phyloP scores from a whole-genome alignment of 768 basidiomycete species.

The Gautieria morchelliformis region DNA sequence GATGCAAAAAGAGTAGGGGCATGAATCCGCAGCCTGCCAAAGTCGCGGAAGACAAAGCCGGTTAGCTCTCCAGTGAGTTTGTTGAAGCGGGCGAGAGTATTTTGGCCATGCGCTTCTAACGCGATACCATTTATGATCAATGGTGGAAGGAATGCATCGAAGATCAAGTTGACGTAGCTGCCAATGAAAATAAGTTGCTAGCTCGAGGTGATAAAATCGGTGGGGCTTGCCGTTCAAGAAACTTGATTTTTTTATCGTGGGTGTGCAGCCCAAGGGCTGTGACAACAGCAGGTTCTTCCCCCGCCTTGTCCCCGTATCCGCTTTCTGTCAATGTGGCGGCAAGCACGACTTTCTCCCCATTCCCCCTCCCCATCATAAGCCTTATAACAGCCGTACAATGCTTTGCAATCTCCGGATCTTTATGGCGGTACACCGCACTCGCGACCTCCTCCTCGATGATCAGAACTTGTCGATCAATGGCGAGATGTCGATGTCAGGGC shows the following conservation, averaged over 20 bases:
- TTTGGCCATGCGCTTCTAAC: slow-evolving; percentile 55
- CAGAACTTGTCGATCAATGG: slow-evolving; percentile 32
- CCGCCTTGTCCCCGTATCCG: slow-evolving; percentile 33
- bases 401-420: slow-evolving; percentile 39
- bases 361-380: slow-evolving; percentile 19
- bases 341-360: slow-evolving; percentile 39
- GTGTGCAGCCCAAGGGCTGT: slow-evolving; percentile 37
- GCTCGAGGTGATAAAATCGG: neutral
- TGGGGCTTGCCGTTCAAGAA: slow-evolving; percentile 35
- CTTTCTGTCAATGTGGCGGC: slow-evolving; percentile 43
- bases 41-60: slow-evolving; percentile 49
- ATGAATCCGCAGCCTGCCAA: slow-evolving; percentile 49
- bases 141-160: slow-evolving; percentile 41
- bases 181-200: neutral
- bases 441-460: slow-evolving; percentile 40
- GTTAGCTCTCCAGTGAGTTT: slow-evolving; percentile 29
- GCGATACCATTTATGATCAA: slow-evolving; percentile 46
- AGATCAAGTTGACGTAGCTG: slow-evolving; percentile 43
- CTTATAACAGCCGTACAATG: slow-evolving; percentile 45
- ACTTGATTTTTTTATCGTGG: slow-evolving; percentile 33
- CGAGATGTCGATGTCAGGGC: slow-evolving; percentile 38
- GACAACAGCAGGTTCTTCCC: slow-evolving; percentile 33
- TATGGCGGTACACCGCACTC: slow-evolving; percentile 34
- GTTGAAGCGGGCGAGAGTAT: slow-evolving; percentile 41
- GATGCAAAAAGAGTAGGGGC: slow-evolving; percentile 37